Conservation (phyloP, 2,329 filamentous ascomycete species). For the Neoarthrinium moseri region DNA sequence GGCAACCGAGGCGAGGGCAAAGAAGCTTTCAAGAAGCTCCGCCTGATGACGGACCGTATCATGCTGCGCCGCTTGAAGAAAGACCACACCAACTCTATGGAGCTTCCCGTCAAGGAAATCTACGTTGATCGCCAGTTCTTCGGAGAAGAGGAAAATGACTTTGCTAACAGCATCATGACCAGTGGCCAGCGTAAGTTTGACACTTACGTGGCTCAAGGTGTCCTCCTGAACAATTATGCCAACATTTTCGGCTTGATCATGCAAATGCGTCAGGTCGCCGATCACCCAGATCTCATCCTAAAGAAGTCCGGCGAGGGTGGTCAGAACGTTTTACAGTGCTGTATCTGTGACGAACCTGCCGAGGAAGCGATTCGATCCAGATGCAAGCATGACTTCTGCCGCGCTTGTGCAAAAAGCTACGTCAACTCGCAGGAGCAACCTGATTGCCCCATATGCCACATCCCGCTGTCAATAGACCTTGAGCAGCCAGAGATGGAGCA, state of each 20-base stretch:
- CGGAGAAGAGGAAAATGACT: conserved; percentile 92
- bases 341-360: conserved; percentile 93
- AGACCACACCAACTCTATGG: conserved; percentile 92
- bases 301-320: conserved; percentile 85
- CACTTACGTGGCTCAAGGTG: conserved; percentile 91
- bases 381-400: conserved; percentile 92
- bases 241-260: conserved; percentile 99
- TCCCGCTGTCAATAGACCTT: conserved; percentile 83
- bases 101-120: conserved; percentile 92
- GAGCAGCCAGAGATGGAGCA: conserved; percentile 96
- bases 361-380: conserved; percentile 91
- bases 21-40: conserved; percentile 76
- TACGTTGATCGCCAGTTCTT: conserved; percentile 94
- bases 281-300: conserved; percentile 90
- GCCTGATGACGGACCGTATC: conserved; percentile 85
- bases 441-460: conserved; percentile 90
- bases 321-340: conserved; percentile 87
- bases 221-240: conserved; percentile 95
- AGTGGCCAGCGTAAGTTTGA: conserved; percentile 87
- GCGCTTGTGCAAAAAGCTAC: conserved; percentile 76
- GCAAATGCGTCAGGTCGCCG: conserved; percentile 98
- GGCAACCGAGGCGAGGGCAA: conserved; percentile 62
- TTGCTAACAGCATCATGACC: conserved; percentile 93
- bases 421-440: conserved; percentile 73
- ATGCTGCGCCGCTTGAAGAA: conserved; percentile 96